Conservation (phyloP, 768 basidiomycete species). For the Lactarius trivialis region DNA sequence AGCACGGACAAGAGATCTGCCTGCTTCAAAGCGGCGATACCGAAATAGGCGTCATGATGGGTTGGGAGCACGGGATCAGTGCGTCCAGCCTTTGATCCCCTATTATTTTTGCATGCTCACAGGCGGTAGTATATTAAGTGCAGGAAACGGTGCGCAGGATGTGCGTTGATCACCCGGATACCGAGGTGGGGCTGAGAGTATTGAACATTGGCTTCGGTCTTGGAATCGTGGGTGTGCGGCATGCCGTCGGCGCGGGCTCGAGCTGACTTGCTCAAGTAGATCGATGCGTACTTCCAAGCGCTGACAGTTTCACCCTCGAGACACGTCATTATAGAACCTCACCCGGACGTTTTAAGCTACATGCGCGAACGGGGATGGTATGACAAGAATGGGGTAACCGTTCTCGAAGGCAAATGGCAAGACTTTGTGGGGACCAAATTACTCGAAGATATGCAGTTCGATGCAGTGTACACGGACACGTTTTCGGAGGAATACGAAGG, state of each 20-base stretch:
- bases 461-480: conserved; percentile 87
- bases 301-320: conserved; percentile 50
- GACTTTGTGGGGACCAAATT: conserved; percentile 61
- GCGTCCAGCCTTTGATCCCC: conserved; percentile 23
- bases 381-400: conserved; percentile 63
- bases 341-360: conserved; percentile 81
- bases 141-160: conserved; percentile 64
- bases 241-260: background rate
- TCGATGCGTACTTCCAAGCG: conserved; percentile 75
- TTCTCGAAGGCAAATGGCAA: conserved; percentile 93
- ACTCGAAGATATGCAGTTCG: conserved; percentile 65
- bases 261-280: conserved; percentile 38
- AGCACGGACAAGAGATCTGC: conserved; percentile 77
- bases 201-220: conserved; percentile 93
- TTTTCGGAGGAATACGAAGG: conserved; percentile 83
- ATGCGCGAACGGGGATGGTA: conserved; percentile 78
- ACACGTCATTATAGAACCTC: conserved; percentile 93
- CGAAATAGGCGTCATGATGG: conserved; percentile 99
- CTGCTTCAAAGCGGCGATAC: conserved; percentile 54
- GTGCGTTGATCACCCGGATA: conserved; percentile 45
- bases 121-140: conserved; percentile 45
- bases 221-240: conserved; percentile 60
- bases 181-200: conserved; percentile 47
- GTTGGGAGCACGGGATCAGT: conserved; percentile 89
- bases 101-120: conserved; percentile 16